Conservation (phyloP, 2,329 filamentous ascomycete species). For the Arthroderma sp. region DNA sequence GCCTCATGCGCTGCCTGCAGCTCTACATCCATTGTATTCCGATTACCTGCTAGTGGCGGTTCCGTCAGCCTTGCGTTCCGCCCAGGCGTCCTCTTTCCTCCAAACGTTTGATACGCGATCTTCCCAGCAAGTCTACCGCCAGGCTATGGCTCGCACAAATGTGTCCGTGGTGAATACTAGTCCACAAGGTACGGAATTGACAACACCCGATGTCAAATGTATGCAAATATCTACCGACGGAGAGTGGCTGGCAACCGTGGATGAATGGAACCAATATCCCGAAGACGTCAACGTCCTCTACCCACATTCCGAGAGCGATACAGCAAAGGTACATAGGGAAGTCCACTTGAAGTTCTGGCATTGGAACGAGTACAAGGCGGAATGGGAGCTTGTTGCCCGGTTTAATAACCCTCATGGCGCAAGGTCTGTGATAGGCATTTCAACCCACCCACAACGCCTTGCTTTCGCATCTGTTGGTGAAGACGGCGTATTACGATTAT, state of each 20-base stretch:
- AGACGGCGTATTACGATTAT: slow-evolving; percentile 65
- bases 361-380: slow-evolving; percentile 42
- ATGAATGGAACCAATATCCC: slow-evolving; percentile 70
- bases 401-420: slow-evolving; percentile 67
- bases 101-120: slow-evolving; percentile 80
- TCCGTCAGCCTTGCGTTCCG: slow-evolving; percentile 35
- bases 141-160: slow-evolving; percentile 80
- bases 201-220: slow-evolving; percentile 64
- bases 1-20: slow-evolving; percentile 39
- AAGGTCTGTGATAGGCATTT: slow-evolving; percentile 56
- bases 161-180: slow-evolving; percentile 67
- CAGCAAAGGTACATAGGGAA: slow-evolving; percentile 37
- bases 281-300: slow-evolving; percentile 52
- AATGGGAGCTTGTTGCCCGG: slow-evolving; percentile 65
- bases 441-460: slow-evolving; percentile 52
- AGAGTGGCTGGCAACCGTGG: slow-evolving; percentile 78
- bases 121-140: slow-evolving; percentile 65
- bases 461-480: slow-evolving; percentile 77
- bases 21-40: slow-evolving; percentile 48
- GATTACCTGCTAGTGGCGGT: slow-evolving; percentile 57
- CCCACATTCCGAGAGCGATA: slow-evolving; percentile 13
- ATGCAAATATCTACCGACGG: slow-evolving; percentile 69
- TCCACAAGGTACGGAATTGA: slow-evolving; percentile 55
- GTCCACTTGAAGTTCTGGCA: slow-evolving; percentile 86
- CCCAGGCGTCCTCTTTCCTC: slow-evolving; percentile 46